Base-by-base conservation (phyloP, 805 yeast species). In the Wickerhamiella vanderwaltii region DNA sequence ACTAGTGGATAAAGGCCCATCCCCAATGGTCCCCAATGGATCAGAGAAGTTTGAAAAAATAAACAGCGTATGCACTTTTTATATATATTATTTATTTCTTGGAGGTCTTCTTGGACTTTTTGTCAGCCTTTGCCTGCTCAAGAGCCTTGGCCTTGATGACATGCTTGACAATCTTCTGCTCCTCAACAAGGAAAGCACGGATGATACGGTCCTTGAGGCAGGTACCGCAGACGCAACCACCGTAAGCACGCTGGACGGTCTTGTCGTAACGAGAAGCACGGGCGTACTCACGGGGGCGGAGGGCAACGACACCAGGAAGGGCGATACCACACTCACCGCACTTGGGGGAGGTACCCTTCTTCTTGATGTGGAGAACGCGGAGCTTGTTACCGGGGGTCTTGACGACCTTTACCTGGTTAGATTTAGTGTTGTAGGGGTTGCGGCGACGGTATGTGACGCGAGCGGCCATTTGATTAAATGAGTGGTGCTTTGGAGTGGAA, bases 371-470 rank as follows among this genome's bases (percentile, higher is more conserved):
- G 72, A 87, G 95, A 66, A 95, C 95, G 67, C 86, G 79, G 72
- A 91, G 79, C 72, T 80, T 81, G 68, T 97, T 97, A 79, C 99
- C 99, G 72, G 99, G 98, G 73, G 99, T 91, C 84, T 88, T 91
- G 63, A 88, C 94, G 72, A 88, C 94, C 87, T 83, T 88, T 77
- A 91, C 88, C 77, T 82, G 84, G 95, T 91, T 91, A 62, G 98
- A 91, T 72, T 79, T 81, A 80, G 98, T 87, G 94, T 91, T 91
- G 95, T 86, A 87, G 74, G 96, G 95, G 72, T 86, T 87, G 79
- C 94, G 84, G 79, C 94, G 85, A 81, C 96, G 85, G 83, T 77
- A 87, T 60, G 96, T 86, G 72, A 87, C 93, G 80, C 98, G 88
- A 75, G 86, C 94, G 70, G 95, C 98, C 98, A 91, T 91, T 73